Evolutionary conservation across 2,329 filamentous ascomycete species (phyloP).

Genomic region (Volutella citrinella): DNA sequence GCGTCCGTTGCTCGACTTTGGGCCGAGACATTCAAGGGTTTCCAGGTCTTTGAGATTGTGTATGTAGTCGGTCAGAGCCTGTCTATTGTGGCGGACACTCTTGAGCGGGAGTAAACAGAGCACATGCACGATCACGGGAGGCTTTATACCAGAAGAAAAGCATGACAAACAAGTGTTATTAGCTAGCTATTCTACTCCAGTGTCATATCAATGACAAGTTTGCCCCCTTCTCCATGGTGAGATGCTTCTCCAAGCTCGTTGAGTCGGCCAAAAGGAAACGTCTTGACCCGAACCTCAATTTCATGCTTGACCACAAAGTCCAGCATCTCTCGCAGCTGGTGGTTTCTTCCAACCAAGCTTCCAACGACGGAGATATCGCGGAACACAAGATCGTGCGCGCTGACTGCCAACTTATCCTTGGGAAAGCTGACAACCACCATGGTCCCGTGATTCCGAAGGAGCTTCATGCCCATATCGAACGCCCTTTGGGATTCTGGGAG

Average conservation of each 20-base stretch:
- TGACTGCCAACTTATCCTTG: conserved; percentile 1
- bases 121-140: too few species aligned
- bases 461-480: conserved; percentile 5
- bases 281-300: conserved; percentile 1
- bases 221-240: conserved; percentile 3
- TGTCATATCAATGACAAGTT: conserved; percentile 6
- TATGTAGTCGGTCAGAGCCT: conserved; percentile 9
- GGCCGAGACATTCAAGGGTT: conserved; percentile 14
- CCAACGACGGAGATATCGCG: conserved; percentile 6
- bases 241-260: conserved; percentile 1
- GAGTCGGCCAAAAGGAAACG: conserved; percentile 2
- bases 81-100: conserved; percentile 1
- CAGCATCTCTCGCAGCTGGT: conserved; percentile 7
- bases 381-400: conserved; percentile 7
- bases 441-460: conserved; percentile 5
- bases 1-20: conserved; percentile 8
- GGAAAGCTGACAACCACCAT: conserved; percentile 8
- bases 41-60: conserved; percentile 14
- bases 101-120: conserved; percentile 1
- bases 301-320: conserved; percentile 1
- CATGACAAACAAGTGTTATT: too few species aligned
- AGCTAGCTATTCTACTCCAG: neutral
- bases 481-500: conserved; percentile 5
- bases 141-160: too few species aligned
- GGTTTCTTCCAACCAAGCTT: conserved; percentile 7